Conservation (phyloP, 2,329 filamentous ascomycete species). For the Trichoderma breve region DNA sequence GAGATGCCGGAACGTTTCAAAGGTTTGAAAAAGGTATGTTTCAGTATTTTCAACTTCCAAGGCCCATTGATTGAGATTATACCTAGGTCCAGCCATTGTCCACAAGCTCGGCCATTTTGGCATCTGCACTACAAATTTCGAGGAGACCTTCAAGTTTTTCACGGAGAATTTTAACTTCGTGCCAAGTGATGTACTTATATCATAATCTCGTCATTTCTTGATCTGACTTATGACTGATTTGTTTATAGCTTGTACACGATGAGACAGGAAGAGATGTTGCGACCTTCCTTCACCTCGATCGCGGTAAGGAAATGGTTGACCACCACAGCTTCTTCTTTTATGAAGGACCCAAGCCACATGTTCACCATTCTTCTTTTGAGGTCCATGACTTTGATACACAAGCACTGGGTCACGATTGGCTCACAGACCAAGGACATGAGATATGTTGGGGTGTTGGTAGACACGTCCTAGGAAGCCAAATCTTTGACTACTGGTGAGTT, state of each 20-base stretch:
- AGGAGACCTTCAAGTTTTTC: background rate
- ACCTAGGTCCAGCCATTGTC: background rate
- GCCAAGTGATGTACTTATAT: background rate
- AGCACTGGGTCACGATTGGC: background rate
- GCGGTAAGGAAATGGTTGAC: background rate
- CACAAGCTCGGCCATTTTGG: background rate
- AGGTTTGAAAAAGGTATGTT: background rate
- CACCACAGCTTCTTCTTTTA: background rate
- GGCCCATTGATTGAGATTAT: background rate
- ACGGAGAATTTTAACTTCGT: background rate
- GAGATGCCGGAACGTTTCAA: background rate
- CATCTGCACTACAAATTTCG: background rate
- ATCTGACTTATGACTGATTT: background rate
- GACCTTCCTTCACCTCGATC: background rate
- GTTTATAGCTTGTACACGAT: background rate
- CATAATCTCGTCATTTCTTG: background rate
- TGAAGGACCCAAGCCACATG: background rate
- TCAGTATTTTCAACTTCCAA: background rate
- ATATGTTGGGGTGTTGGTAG: background rate
- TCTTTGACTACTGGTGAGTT: background rate
- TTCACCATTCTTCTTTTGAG: background rate
- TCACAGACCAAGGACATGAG: background rate
- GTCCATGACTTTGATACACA: background rate
- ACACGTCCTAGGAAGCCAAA: background rate
- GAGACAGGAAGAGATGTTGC: background rate